Evolutionary conservation across 1,284 basidiomycete genomes (phyloP).

Genomic region (Grifola frondosa): DNA sequence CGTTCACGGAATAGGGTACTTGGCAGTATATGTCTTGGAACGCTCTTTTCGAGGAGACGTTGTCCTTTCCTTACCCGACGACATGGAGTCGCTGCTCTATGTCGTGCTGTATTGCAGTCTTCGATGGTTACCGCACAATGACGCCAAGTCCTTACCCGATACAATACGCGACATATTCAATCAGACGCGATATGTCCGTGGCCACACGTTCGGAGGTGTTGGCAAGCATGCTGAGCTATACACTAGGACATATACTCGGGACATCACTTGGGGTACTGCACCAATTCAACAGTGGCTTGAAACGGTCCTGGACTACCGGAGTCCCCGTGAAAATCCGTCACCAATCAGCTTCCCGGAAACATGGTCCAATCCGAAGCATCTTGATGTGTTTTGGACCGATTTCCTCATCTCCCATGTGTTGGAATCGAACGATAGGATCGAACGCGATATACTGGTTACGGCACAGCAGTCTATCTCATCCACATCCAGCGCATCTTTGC

Average conservation of each 20-base stretch:
- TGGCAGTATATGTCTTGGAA: slow-evolving; percentile 5
- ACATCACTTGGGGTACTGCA: background rate
- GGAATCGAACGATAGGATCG: slow-evolving; percentile 1
- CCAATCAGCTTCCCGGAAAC: no score
- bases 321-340: no score
- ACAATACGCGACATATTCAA: background rate
- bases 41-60: background rate
- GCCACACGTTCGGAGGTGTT: background rate
- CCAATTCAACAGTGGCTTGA: slow-evolving; percentile 1
- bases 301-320: background rate
- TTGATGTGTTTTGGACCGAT: slow-evolving; percentile 6
- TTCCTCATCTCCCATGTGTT: slow-evolving; percentile 4
- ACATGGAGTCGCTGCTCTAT: slow-evolving; percentile 9
- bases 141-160: background rate
- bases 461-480: no score
- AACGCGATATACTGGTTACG: no score
- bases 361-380: slow-evolving; percentile 3
- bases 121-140: slow-evolving; percentile 1
- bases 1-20: background rate
- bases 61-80: slow-evolving; percentile 2
- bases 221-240: background rate
- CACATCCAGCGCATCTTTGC: no score
- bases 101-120: slow-evolving; percentile 4
- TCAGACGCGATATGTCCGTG: background rate
- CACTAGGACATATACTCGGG: background rate